Conservation (phyloP, 371 early-diverging fungal species). For the Apophysomyces sp. region DNA sequence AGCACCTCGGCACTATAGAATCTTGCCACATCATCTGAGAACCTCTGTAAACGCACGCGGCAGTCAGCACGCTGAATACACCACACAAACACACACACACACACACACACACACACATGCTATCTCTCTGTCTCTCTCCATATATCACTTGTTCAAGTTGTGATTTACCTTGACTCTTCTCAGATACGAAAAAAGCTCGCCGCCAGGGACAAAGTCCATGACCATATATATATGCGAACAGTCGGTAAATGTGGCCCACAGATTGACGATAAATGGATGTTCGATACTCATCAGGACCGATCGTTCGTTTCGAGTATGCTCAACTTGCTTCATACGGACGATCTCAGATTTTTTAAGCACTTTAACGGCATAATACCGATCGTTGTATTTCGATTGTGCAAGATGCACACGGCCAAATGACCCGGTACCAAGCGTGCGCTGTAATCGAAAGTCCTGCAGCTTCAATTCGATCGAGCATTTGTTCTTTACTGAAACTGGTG, state of each 20-base stretch:
- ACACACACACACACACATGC: no score
- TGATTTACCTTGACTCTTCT: slow-evolving; percentile 27
- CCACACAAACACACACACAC: no score
- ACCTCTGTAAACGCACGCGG: slow-evolving; percentile 53
- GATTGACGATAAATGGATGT: slow-evolving; percentile 90
- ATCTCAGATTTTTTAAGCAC: slow-evolving; percentile 89
- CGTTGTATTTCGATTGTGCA: slow-evolving; percentile 78
- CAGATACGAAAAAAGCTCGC: slow-evolving; percentile 88
- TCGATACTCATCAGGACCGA: slow-evolving; percentile 80
- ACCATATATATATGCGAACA: slow-evolving; percentile 86
- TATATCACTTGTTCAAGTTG: no score
- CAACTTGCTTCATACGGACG: slow-evolving; percentile 92
- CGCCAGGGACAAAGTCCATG: slow-evolving; percentile 95
- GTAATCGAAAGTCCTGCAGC: slow-evolving; percentile 65
- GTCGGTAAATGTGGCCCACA: slow-evolving; percentile 85
- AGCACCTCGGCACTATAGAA: slow-evolving; percentile 92
- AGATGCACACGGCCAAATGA: slow-evolving; percentile 97
- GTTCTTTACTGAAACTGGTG: neutral
- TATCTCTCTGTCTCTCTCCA: no score
- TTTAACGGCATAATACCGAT: slow-evolving; percentile 92
- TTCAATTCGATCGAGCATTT: slow-evolving; percentile 43
- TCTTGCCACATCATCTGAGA: slow-evolving; percentile 84
- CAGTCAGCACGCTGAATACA: no score
- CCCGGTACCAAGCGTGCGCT: slow-evolving; percentile 93
- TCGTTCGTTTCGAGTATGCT: slow-evolving; percentile 90